Conservation (phyloP, 73 alveolate species). For the Stentor roeselii region DNA sequence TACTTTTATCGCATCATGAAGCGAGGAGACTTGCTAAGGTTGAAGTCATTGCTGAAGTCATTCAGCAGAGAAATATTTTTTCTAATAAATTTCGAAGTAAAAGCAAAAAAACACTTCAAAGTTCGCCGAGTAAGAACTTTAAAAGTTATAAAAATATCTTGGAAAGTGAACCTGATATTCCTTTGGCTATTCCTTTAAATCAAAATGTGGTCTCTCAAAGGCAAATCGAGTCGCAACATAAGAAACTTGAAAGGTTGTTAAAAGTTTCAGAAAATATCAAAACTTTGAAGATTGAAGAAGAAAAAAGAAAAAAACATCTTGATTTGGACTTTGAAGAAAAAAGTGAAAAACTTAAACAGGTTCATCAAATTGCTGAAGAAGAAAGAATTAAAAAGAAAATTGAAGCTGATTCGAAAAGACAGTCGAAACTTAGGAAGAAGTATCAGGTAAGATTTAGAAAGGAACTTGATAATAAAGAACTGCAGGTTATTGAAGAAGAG, state of each 20-base stretch:
- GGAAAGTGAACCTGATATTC: background rate
- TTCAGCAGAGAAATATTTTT: background rate
- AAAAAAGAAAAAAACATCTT: background rate
- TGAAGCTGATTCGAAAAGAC: background rate
- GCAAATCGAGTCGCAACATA: background rate
- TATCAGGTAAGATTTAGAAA: background rate
- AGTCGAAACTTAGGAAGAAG: background rate
- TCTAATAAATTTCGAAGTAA: background rate
- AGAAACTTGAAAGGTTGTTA: background rate
- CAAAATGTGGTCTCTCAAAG: background rate
- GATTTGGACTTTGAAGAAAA: background rate
- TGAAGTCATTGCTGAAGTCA: background rate
- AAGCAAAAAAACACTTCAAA: background rate
- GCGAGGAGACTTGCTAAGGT: background rate
- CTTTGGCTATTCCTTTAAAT: background rate
- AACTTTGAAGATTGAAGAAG: background rate
- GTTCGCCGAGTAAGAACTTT: background rate
- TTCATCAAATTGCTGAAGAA: background rate
- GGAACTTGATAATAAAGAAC: background rate
- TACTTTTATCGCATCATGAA: background rate
- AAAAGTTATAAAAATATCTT: background rate
- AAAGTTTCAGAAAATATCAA: background rate
- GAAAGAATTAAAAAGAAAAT: background rate
- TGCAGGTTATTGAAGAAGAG: background rate
- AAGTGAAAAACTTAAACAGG: background rate